Percentiles rank a stretch among this genome's conserved stretches.
Conservation (phyloP, 495 filamentous ascomycete genomes). For the Penicillium chermesinum region DNA sequence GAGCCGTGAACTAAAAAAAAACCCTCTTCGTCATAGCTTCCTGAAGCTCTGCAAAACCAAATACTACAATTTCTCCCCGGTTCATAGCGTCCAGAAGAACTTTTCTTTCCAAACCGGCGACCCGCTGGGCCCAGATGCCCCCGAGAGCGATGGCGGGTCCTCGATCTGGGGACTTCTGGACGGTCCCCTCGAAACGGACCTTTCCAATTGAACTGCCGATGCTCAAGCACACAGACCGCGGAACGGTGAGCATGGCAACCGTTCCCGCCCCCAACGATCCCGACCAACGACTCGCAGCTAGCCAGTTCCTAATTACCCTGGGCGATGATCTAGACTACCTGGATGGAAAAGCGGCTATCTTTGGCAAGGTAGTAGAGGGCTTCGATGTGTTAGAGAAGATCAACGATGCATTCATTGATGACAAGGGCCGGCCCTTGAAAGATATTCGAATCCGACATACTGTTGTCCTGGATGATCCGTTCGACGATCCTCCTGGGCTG, state of each 20-base stretch:
- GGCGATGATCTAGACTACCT: slow-evolving; percentile 83
- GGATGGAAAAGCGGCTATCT: slow-evolving; percentile 87
- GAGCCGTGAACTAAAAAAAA: slow-evolving; percentile 49
- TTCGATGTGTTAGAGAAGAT: slow-evolving; percentile 92
- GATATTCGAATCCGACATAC: slow-evolving; percentile 94
- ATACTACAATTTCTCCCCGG: slow-evolving; percentile 94
- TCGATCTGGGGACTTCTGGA: slow-evolving; percentile 85
- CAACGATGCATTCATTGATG: slow-evolving; percentile 81
- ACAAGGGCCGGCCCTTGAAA: slow-evolving; percentile 74
- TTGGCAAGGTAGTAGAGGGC: slow-evolving; percentile 89
- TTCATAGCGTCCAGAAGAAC: slow-evolving; percentile 81
- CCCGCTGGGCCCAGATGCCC: slow-evolving; percentile 76
- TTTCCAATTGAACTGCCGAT: slow-evolving; percentile 81
- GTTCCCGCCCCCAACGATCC: slow-evolving; percentile 69
- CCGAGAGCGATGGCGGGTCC: slow-evolving; percentile 81
- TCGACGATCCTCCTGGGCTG: slow-evolving; percentile 69
- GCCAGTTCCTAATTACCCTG: slow-evolving; percentile 86
- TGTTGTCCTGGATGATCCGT: slow-evolving; percentile 83
- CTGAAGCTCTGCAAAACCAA: slow-evolving; percentile 96
- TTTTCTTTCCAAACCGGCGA: slow-evolving; percentile 96
- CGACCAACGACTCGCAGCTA: slow-evolving; percentile 73
- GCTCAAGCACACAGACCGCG: slow-evolving; percentile 77
- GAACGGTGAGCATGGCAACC: slow-evolving; percentile 93
- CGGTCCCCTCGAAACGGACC: slow-evolving; percentile 65
- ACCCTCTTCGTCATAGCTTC: slow-evolving; percentile 61